Conservation (phyloP, 129 eudicot species). For the Chrysanthemum seticuspe region DNA sequence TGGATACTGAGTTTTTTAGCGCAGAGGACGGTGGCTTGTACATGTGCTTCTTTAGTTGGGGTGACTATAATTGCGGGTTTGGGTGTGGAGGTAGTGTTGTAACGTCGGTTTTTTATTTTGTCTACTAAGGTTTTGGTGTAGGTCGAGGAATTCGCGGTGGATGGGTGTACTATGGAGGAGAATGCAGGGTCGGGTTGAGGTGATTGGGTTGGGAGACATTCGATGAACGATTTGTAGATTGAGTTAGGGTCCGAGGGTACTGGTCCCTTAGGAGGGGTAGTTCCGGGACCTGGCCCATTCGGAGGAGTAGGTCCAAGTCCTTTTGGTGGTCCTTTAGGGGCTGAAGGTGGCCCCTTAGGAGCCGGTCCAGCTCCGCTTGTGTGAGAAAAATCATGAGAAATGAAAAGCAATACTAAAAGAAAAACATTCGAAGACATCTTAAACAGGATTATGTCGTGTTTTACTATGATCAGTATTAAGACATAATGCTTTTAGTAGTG, state of each 20-base stretch:
- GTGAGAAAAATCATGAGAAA: neutral
- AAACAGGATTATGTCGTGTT: neutral
- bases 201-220: slow-evolving; percentile 20
- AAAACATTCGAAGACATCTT: neutral
- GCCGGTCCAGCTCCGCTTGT: neutral
- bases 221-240: slow-evolving; percentile 15
- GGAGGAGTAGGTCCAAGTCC: neutral
- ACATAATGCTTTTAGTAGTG: neutral
- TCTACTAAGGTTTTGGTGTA: slow-evolving; percentile 25
- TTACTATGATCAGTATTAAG: neutral
- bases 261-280: neutral
- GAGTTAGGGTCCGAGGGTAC: slow-evolving; percentile 9
- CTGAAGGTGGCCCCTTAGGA: neutral
- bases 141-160: slow-evolving; percentile 19
- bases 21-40: slow-evolving; percentile 30
- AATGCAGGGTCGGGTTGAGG: slow-evolving; percentile 18
- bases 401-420: neutral
- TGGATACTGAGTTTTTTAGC: slow-evolving; percentile 28
- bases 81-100: slow-evolving; percentile 25
- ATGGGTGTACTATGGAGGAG: slow-evolving; percentile 32
- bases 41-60: slow-evolving; percentile 29
- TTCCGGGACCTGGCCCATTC: neutral
- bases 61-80: slow-evolving; percentile 33
- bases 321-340: neutral
- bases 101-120: slow-evolving; percentile 30